Base-by-base conservation (phyloP, 192 early-diverging fungal species). In the Backusella tarrabulga region DNA sequence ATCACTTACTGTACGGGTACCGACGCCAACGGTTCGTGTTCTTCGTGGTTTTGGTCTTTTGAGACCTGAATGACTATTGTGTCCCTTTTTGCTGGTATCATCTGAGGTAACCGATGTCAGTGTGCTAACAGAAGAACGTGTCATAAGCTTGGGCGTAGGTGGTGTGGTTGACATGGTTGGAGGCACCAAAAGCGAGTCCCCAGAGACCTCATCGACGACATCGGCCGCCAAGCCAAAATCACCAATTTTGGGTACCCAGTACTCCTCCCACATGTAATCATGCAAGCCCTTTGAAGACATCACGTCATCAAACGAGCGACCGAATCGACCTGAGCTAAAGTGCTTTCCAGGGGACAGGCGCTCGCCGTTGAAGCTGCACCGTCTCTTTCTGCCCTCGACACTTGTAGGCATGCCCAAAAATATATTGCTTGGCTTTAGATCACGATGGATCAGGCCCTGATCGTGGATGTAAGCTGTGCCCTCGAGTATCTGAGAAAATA, bases 181-280 rank as follows among this genome's bases (percentile, higher is more conserved):
- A 23, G 77, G 42, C 19, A 68, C 42, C 3, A 35, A 17, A 19
- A 73, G 40, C 0, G 74, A 67, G 14, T 84, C 80, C 14, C 44
- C 60, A 21, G 67, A 17, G 19, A 38, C 73, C 2, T 77, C 76
- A 8, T 81, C 79, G 2, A 89, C 78, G 44, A 88, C 80, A 46
- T 86, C 82, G 8, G 95, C 94, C 0, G 95, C 98, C 68, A 99
- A 83, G 2, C 98, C 98, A 88, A 99, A 99, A 78, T 99, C 98
- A 4, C 98, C 98, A 81, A 99, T 95, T 69, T 97, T 98, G 3
- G 88, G 85, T 3, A 88, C 78, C 79, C 87, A 81, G 5, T 69
- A 72, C 32, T 91, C 91, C 17, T 85, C 80, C 32, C 80, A 81
- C 4, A 77, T 78, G 72, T 70, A 79, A 36, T 35, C 54, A 21